Evolutionary conservation across 1,284 basidiomycete genomes (phyloP).

Genomic region (Peniophora sp.): DNA sequence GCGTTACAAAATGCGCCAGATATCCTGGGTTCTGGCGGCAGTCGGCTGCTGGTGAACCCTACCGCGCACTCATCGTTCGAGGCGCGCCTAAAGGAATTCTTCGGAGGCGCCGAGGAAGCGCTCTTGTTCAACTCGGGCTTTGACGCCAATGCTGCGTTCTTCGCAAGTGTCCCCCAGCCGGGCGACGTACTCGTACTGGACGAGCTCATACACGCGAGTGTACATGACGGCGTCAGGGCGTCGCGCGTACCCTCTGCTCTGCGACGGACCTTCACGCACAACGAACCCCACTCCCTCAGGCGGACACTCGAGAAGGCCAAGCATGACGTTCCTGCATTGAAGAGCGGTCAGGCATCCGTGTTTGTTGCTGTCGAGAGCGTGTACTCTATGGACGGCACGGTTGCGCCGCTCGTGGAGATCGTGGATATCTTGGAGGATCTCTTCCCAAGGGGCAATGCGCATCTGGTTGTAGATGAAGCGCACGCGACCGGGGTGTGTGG

Average conservation of each 20-base stretch:
- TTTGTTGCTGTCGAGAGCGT: slow-evolving; percentile 85
- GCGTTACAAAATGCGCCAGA: slow-evolving; percentile 44
- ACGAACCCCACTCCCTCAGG: slow-evolving; percentile 50
- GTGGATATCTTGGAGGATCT: slow-evolving; percentile 48
- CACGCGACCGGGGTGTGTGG: slow-evolving; percentile 83
- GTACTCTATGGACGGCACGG: slow-evolving; percentile 95
- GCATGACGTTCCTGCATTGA: slow-evolving; percentile 26
- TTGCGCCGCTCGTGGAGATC: slow-evolving; percentile 69
- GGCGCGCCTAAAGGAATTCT: slow-evolving; percentile 55
- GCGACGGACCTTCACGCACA: slow-evolving; percentile 63
- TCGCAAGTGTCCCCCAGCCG: slow-evolving; percentile 73
- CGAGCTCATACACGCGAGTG: slow-evolving; percentile 86
- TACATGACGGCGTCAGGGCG: slow-evolving; percentile 82
- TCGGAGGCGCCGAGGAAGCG: slow-evolving; percentile 50
- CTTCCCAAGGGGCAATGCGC: slow-evolving; percentile 54
- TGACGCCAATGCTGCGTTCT: slow-evolving; percentile 90
- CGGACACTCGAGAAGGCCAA: slow-evolving; percentile 33
- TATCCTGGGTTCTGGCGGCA: slow-evolving; percentile 86
- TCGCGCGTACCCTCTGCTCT: slow-evolving; percentile 42
- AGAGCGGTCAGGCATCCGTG: slow-evolving; percentile 33
- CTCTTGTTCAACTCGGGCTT: slow-evolving; percentile 93
- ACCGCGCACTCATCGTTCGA: slow-evolving; percentile 65
- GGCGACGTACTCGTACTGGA: slow-evolving; percentile 82
- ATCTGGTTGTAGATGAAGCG: slow-evolving; percentile 84
- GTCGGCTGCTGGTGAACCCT: slow-evolving; percentile 82